Base-by-base conservation (phyloP, 345 rosid species). In the Mangifera indica region DNA sequence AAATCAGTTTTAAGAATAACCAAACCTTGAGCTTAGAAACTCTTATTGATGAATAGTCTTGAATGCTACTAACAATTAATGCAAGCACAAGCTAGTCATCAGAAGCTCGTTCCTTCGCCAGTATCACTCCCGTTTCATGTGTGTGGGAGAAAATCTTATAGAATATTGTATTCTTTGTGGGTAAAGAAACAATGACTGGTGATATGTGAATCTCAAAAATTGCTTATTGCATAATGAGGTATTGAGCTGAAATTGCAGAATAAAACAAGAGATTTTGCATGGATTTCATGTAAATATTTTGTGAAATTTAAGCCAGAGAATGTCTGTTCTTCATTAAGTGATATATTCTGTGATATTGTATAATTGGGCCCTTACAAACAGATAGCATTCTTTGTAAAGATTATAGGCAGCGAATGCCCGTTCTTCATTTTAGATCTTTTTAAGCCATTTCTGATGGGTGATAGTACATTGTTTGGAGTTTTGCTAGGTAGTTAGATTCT, bases 41-140 rank as follows among this genome's bases (percentile, higher is more conserved):
- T 20, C 71, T 67, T 10, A 29, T 32, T 67, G 58, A 40, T 66
- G 17, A 67, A 20, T 67, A 26, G 34, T 32, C 13, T 63, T 63
- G 51, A 66, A 17, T 49, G 18, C 49, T 37, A 15, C 44, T 66
- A 45, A 66, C 42, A 29, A 18, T 34, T 51, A 9, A 66, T 67
- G 18, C n/a, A 52, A 32, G 60, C 70, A 10, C 17, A 52, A n/a
- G 14, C 14, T 44, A 44, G 12, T 42, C 48, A 42, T 63, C 24
- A 10, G 32, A 52, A 44, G 24, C 29, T 42, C 44, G 24, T 63
- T 44, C 25, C 1, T n/a, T n/a, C n/a, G n/a, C n/a, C n/a, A n/a
- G n/a, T n/a, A n/a, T 29, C 32, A 29, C 32, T 29, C 32, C 32
- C 3, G 51, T 29, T 29, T 45, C 29, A 22, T 22, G 11, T 40